Evolutionary conservation across 1,284 basidiomycete genomes (phyloP).

Genomic region (Sphagnurus paluster): DNA sequence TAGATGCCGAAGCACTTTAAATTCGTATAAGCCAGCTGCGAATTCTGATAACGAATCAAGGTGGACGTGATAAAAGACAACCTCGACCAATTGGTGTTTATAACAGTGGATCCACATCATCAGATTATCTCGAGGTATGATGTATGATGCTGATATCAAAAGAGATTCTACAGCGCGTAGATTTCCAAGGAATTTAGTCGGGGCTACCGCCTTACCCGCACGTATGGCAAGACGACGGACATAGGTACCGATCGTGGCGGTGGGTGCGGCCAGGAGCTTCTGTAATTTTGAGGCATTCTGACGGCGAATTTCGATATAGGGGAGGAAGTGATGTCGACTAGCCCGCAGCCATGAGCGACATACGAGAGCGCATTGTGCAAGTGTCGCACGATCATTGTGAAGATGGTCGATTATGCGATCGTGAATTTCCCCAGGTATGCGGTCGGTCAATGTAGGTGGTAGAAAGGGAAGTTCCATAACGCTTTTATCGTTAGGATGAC

Average conservation of each 20-base stretch:
- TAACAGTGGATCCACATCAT: conserved; percentile 6
- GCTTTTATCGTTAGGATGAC: not conserved
- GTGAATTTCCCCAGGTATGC: conserved; percentile 10
- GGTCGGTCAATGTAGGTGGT: conserved; percentile 3
- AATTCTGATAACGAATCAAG: conserved; percentile 5
- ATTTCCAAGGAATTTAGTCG: conserved; percentile 4
- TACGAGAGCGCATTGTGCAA: conserved; percentile 9
- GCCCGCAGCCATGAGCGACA: conserved; percentile 10
- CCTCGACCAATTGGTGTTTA: conserved; percentile 5
- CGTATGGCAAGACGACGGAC: conserved; percentile 7
- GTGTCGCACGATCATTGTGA: conserved; percentile 4
- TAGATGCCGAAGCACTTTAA: conserved; percentile 11
- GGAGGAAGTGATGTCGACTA: conserved; percentile 12
- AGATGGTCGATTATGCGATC: conserved; percentile 13
- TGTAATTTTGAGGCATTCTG: not conserved
- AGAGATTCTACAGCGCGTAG: conserved; percentile 10
- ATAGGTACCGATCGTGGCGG: conserved; percentile 6
- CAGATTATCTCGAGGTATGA: not conserved
- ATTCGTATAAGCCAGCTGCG: conserved; percentile 1
- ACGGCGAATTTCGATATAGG: conserved; percentile 6
- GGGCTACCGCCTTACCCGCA: conserved; percentile 1
- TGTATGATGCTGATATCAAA: conserved; percentile 4
- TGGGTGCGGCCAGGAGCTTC: conserved; percentile 6
- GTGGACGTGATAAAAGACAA: conserved; percentile 6
- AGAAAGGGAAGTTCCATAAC: not conserved